Conservation (phyloP, 2,329 filamentous ascomycete genomes). For the Cordyceps cateniannulata region DNA sequence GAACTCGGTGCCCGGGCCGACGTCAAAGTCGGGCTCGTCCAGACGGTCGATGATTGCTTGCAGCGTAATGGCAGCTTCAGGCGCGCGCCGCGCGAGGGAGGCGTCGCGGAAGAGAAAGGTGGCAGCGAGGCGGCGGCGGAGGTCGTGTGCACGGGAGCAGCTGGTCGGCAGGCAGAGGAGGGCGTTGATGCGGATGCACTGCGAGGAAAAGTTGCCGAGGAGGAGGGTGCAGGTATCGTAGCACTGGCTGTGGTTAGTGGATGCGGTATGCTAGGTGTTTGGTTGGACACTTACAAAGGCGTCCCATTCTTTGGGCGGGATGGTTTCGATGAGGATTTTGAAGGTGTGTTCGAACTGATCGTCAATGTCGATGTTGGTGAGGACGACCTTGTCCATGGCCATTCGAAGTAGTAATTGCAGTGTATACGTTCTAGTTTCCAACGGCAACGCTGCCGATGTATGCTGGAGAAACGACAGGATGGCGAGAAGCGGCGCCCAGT, state of each 20-base stretch:
- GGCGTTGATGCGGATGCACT: slow-evolving; percentile 51
- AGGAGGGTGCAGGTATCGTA: slow-evolving; percentile 41
- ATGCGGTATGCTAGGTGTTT: background rate
- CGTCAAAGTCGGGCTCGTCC: slow-evolving; percentile 40
- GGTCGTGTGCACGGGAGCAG: slow-evolving; percentile 44
- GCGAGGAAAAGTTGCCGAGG: slow-evolving; percentile 34
- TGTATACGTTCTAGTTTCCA: slow-evolving; percentile 31
- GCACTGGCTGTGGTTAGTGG: slow-evolving; percentile 34
- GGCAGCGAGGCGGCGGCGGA: slow-evolving; percentile 61
- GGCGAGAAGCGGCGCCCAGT: slow-evolving; percentile 40
- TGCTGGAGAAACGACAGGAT: slow-evolving; percentile 37
- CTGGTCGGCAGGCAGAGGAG: slow-evolving; percentile 53
- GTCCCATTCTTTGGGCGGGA: slow-evolving; percentile 32
- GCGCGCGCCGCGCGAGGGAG: slow-evolving; percentile 31
- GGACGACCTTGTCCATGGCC: slow-evolving; percentile 46
- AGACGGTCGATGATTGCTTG: slow-evolving; percentile 41
- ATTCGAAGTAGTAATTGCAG: slow-evolving; percentile 46
- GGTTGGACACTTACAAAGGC: slow-evolving; percentile 32
- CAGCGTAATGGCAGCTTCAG: slow-evolving; percentile 37
- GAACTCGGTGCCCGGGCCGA: slow-evolving; percentile 58
- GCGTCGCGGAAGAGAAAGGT: slow-evolving; percentile 53
- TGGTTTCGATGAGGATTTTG: slow-evolving; percentile 34
- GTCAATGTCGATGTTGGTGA: slow-evolving; percentile 36
- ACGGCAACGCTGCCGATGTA: slow-evolving; percentile 30
- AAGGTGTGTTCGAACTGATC: slow-evolving; percentile 36